Evolutionary conservation across 805 yeast genomes (phyloP), one percentile per base, ranked within the genome.

Genomic region (Myxozyma lipomycoides): DNA sequence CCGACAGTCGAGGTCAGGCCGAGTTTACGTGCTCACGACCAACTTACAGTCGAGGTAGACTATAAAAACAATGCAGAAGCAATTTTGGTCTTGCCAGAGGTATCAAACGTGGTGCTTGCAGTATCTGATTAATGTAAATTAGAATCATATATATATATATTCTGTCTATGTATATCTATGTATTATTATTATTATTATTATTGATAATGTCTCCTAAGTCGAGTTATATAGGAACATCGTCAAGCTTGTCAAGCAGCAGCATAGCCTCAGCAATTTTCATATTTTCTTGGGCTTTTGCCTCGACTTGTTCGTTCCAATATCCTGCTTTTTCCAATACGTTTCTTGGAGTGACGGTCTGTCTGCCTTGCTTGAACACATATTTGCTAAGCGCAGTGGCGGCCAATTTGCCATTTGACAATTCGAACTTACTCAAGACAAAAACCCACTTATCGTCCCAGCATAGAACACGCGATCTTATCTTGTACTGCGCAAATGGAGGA

Each of bases 401-500:
- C 24, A 77, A 57, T n/a, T 66, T 66, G 43, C 61, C 49, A 15
- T 62, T 59, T 9, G 65, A 60, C 38, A 74, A 70, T 10, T 75
- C 76, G 62, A 88, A 87, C 61, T 78, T 75, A 38, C 84, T 78
- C 22, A 84, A 57, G 10, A 86, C 76, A 63, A 81, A 89, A 12
- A 90, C 61, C 96, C 96, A 88, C 67, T 89, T 90, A 30, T 78
- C 73, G 68, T 86, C 93, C 95, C 96, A 89, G 5, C 91, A 83
- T 4, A 85, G 64, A 18, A 90, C 75, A 35, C 79, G 71, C 2
- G 84, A 76, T 32, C 72, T 70, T 21, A 90, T 73, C 2, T 69
- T 57, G 64, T 82, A 90, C 23, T 61, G 60, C 48, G 76, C 78
- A 62, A 82, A 86, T 1, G 91, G 83, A 60, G 70, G 76, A 64